Evolutionary conservation across 768 basidiomycete genomes (phyloP), one percentile per base, ranked within the genome.

Genomic region (Tricholoma terreum): DNA sequence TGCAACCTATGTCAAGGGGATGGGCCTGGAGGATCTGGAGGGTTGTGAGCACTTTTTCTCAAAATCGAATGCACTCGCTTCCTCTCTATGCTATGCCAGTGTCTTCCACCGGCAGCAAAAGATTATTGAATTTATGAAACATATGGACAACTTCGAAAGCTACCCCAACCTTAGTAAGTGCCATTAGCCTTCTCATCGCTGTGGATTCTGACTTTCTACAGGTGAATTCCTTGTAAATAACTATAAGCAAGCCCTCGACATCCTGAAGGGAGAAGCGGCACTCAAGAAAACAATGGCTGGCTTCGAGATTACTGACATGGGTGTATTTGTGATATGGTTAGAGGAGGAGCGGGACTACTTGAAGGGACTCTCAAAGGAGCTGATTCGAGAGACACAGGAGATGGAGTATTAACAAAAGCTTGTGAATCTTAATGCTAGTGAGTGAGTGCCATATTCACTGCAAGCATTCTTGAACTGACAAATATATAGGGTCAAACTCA

Each of bases 21-120:
- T n/a, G n/a, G n/a, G n/a, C n/a, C n/a, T n/a, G n/a, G n/a, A n/a
- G n/a, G n/a, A n/a, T n/a, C n/a, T 70, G 19, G 71, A 73, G 50
- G 67, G 59, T 4, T 72, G 69, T 48, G 65, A 71, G 43, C 59
- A 61, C 0, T 63, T 63, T 12, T 71, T 71, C 51, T 60, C 61
- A 1, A 59, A 60, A 34, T 72, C 68, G 1, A 71, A 72, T 35
- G 52, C 59, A 7, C 62, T 71, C 0, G 68, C 71, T 9, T n/a
- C 59, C 2, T 57, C 54, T 24, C 56, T 61, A 7, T 61, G 63
- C 7, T 38, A 63, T 1, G 60, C 58, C 1, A 58, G 57, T 3
- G 31, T 35, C 3, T 70, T 69, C 52, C 67, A 69, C 46, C 59
- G 61, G 0, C 54, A 63, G 4, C n/a, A n/a, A n/a, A n/a, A n/a